phyloP scores from a whole-genome alignment of 2,329 filamentous ascomycete species.

The Diaporthe sp. region DNA sequence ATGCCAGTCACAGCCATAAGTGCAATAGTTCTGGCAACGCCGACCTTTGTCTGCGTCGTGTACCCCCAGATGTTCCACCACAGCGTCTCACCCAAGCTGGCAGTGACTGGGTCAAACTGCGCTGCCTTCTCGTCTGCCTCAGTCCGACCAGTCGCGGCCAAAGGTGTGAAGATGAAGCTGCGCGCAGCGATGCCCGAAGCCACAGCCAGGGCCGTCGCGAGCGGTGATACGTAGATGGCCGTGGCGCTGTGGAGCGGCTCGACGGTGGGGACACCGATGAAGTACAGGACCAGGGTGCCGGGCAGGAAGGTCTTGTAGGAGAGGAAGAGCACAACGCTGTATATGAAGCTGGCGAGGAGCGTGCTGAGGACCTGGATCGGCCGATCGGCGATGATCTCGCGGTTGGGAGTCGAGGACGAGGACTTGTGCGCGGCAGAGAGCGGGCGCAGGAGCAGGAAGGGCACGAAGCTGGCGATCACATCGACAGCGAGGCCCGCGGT shows the following conservation, averaged over 20 bases:
- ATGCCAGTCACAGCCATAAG: conserved; percentile 68
- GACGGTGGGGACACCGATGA: conserved; percentile 78
- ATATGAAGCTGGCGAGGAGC: conserved; percentile 78
- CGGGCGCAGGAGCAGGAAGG: conserved; percentile 81
- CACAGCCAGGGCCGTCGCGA: conserved; percentile 58
- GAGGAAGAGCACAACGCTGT: conserved; percentile 78
- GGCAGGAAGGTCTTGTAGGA: conserved; percentile 80
- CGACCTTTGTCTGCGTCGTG: conserved; percentile 70
- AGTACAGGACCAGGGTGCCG: conserved; percentile 78
- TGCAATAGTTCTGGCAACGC: conserved; percentile 73
- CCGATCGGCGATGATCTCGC: conserved; percentile 74
- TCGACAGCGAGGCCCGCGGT: conserved; percentile 75
- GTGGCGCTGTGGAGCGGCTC: conserved; percentile 74
- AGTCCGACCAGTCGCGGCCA: conserved; percentile 65
- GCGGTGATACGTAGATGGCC: conserved; percentile 69
- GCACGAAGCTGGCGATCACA: conserved; percentile 75
- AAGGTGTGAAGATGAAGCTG: conserved; percentile 82
- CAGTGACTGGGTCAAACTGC: conserved; percentile 73
- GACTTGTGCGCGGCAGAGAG: conserved; percentile 74
- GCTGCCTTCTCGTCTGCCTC: conserved; percentile 61
- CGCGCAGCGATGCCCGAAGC: conserved; percentile 77
- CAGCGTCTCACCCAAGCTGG: conserved; percentile 78
- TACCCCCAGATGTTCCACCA: conserved; percentile 80
- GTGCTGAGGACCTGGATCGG: conserved; percentile 74
- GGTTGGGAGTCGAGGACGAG: conserved; percentile 67